Percentiles rank a stretch among this genome's conserved stretches.
These are phyloP conservation scores for Capsicum pubescens DNA, from an alignment of 257 asterid genomes.

Conservation along the genomic window DNA sequence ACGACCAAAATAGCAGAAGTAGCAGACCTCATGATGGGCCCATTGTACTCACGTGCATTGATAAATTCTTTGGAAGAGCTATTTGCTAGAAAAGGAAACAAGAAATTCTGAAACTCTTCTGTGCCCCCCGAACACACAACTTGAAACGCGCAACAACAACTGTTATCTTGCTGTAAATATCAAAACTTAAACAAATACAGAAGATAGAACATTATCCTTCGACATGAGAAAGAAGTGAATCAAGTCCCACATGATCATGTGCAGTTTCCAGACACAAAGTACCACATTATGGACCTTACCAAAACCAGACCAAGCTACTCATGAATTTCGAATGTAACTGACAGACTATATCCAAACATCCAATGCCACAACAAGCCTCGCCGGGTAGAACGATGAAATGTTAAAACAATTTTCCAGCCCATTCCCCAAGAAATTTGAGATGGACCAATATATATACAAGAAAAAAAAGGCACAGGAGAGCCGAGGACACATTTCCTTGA, in stretches of 20 bases:
- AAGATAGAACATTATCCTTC: not conserved
- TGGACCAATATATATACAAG: not conserved
- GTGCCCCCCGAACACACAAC: not conserved
- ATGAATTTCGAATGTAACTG: not conserved
- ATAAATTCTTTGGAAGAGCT: slow-evolving; percentile 24
- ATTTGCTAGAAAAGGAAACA: slow-evolving; percentile 19
- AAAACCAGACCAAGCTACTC: slow-evolving; percentile 4
- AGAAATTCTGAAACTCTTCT: not conserved
- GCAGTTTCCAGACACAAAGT: not conserved
- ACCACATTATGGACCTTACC: not conserved
- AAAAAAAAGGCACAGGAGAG: not conserved
- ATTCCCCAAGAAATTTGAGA: not conserved
- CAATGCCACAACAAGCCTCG: not conserved
- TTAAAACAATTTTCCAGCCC: slow-evolving; percentile 21
- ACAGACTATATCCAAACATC: not conserved
- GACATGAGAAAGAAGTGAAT: slow-evolving; percentile 14
- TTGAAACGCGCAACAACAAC: slow-evolving; percentile 1
- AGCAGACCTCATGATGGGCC: not conserved
- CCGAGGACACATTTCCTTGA: not conserved
- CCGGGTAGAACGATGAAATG: not conserved
- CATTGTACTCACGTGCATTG: not conserved
- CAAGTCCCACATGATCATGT: not conserved
- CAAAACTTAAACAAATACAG: slow-evolving; percentile 22
- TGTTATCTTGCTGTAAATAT: not conserved
- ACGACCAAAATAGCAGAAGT: not conserved